Evolutionary conservation across 2,329 filamentous ascomycete species (phyloP), one percentile per base, ranked within the genome.

Genomic region (Colletotrichum sp.): DNA sequence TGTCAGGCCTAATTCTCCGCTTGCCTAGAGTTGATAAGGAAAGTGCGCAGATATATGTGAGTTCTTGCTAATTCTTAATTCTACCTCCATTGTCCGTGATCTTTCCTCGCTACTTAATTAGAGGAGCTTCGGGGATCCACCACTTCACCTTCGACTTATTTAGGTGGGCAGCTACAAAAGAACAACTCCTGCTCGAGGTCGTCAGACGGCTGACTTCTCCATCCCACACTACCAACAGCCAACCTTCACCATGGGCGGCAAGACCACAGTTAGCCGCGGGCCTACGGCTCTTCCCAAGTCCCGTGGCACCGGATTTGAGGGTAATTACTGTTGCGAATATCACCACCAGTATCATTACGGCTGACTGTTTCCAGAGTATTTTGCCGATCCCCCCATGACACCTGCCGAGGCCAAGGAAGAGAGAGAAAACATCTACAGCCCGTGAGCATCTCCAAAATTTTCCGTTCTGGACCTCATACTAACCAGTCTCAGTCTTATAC

Each of bases 301-400:
- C 59, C 83, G 87, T 5, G 88, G 88, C 8, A 94, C 91, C 8
- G 94, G 94, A 0, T 96, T 96, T 74, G 94, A 96, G 84, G 91
- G 92, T 90, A 79, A 65, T 79, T 81, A 12, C 30, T 8, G 72
- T 34, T 25, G 13, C n/a, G 15, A 64, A 32, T 59, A 28, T 19
- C 39, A 55, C 8, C 71, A 19, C 78, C 52, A 2, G 55, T 19
- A 22, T 52, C 25, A 8, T 8, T 34, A 65, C 11, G 16, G 68
- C 74, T 68, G 11, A 74, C 34, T 16, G 5, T 34, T n/a, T 59
- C 11, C 72, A 90, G 93, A 96, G 77, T 95, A 92, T 83, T 97
- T 91, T 82, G 92, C 94, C 15, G 96, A 98, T 83, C 89, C 93
- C 1, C 96, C 96, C 0, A 85, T 98, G 76, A 96, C 94, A 0